Evolutionary conservation across 2,329 filamentous ascomycete genomes (phyloP).

Genomic region (Cladosporium phlei): DNA sequence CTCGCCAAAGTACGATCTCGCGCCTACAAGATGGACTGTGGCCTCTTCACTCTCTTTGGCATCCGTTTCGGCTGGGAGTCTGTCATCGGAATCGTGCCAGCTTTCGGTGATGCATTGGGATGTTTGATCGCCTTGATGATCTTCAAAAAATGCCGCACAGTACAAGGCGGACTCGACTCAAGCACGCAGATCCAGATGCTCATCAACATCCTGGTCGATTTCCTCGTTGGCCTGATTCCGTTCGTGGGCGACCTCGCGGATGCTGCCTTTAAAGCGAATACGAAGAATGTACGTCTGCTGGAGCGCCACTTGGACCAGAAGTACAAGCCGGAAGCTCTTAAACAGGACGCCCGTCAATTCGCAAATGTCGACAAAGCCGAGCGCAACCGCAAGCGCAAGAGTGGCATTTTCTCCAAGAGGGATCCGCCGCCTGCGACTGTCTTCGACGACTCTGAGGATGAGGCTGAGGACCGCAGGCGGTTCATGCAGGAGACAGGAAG

Average conservation of each 20-base stretch:
- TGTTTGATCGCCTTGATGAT: constrained; percentile 70
- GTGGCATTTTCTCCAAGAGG: constrained; percentile 29
- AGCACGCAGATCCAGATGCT: constrained; percentile 66
- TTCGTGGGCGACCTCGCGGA: constrained; percentile 73
- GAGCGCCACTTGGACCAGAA: constrained; percentile 65
- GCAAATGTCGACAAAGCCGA: constrained; percentile 27
- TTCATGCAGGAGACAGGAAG: constrained; percentile 11
- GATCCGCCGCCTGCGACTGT: constrained; percentile 42
- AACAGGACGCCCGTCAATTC: constrained; percentile 24
- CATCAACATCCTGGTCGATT: constrained; percentile 71
- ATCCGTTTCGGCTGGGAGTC: constrained; percentile 85
- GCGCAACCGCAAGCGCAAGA: constrained; percentile 30
- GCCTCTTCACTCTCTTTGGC: constrained; percentile 74
- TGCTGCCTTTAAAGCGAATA: constrained; percentile 69
- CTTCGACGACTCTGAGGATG: constrained; percentile 43
- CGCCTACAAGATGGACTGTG: constrained; percentile 81
- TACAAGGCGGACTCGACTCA: constrained; percentile 70
- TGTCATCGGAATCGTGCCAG: constrained; percentile 77
- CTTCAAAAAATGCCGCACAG: constrained; percentile 63
- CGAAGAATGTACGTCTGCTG: constrained; percentile 66
- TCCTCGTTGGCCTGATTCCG: constrained; percentile 67
- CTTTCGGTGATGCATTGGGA: constrained; percentile 72
- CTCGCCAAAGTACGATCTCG: constrained; percentile 80
- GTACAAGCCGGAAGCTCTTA: constrained; percentile 47
- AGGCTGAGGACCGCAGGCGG: constrained; percentile 26